Base-by-base conservation (phyloP, 768 basidiomycete genomes). In the Xerocomus potaroensis region DNA sequence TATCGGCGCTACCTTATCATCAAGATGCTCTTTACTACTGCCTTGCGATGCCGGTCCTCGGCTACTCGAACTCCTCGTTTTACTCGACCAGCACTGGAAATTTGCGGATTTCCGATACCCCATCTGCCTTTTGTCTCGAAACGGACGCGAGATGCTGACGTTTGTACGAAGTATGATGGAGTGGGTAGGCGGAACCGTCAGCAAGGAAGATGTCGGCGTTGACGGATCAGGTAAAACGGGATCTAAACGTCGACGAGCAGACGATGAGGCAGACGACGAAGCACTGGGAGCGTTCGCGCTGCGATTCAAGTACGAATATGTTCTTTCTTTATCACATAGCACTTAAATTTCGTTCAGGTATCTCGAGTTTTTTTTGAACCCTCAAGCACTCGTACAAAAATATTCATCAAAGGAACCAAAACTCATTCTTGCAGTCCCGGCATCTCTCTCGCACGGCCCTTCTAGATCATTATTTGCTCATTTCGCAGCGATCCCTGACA, bases 141-240 rank as follows among this genome's bases (percentile, higher is more conserved):
- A 92, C 6, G 92, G 87, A 3, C 80, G 84, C 50, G 95, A 99
- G 67, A 95, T 96, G 86, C 68, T 96, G 29, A 86, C 88, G 1
- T 91, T 93, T 60, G 90, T 96, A 22, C 72, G 93, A 48, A 94
- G 90, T 72, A 87, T 98, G 88, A 95, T 96, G 80, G 96, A 98
- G 63, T 98, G 94, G 92, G 81, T 99, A 52, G 96, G 96, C 9
- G 95, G 96, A 1, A 92, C 90, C 12, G 83, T 96, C 43, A 90
- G 84, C 57, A 91, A 91, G 60, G 91, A 93, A 57, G 92, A 95
- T 51, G 87, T 90, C 1, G 86, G 90, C 3, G 90, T 88, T 62
- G 86, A 88, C 24, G 81, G 78, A 7, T 74, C 73, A 22, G 73
- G 77, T 26, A 74, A 75, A 37, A 74, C 74, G 16, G 73, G 77